Percentiles rank a stretch among this genome's conserved stretches.
These are phyloP conservation scores for Chlamydomonas schloesseri DNA, from an alignment of 139 green algal species.

Conservation along the genomic window DNA sequence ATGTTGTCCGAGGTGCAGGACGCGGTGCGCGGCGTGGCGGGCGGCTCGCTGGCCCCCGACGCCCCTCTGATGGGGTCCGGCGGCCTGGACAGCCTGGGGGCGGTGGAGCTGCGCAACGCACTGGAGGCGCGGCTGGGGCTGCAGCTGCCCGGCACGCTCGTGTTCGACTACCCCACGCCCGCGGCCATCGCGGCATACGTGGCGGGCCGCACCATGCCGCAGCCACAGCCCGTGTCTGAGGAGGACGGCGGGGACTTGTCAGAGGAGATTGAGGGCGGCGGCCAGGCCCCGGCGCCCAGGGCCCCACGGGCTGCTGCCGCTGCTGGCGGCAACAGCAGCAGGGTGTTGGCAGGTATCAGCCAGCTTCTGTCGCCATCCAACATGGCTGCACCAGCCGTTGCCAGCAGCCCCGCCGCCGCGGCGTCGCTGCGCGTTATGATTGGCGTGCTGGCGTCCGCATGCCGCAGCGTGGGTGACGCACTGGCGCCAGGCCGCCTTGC, in stretches of 20 bases:
- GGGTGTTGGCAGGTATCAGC: background rate
- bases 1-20: constrained; percentile 8
- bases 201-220: background rate
- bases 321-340: background rate
- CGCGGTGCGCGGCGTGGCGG: constrained; percentile 23
- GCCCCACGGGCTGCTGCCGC: too few species aligned
- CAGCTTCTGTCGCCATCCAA: too few species aligned
- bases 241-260: too few species aligned
- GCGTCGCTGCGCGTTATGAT: background rate
- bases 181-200: constrained; percentile 60
- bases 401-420: too few species aligned
- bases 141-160: constrained; percentile 74
- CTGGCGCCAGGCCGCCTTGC: background rate
- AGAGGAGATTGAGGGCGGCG: background rate
- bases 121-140: constrained; percentile 67
- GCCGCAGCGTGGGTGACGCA: background rate
- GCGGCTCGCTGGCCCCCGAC: constrained; percentile 46
- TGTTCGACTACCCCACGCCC: constrained; percentile 80
- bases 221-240: too few species aligned
- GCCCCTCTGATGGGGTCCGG: constrained; percentile 85
- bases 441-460: background rate
- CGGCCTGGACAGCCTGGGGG: constrained; percentile 83
- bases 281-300: too few species aligned
- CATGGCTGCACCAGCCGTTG: too few species aligned
- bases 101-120: constrained; percentile 84